These are phyloP conservation scores for Leishmania tarentolae DNA, from an alignment of 208 protist genomes.

Conservation along the genomic window DNA sequence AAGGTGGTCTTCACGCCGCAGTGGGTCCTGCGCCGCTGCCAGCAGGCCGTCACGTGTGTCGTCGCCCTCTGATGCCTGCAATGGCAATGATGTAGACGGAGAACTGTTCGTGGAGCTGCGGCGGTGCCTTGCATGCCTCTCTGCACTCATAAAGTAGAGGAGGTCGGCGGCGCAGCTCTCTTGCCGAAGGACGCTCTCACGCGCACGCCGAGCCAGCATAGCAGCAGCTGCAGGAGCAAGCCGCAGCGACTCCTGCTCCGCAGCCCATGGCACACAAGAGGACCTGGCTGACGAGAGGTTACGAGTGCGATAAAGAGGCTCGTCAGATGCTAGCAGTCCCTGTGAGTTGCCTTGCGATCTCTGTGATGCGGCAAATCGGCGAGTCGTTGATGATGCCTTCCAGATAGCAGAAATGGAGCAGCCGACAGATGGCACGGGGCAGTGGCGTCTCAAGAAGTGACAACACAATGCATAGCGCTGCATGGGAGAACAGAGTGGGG, in stretches of 20 bases:
- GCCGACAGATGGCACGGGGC: neutral
- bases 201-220: conserved; percentile 12
- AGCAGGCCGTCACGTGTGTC: neutral
- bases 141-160: conserved; percentile 29
- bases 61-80: neutral
- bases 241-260: neutral
- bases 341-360: conserved; percentile 5
- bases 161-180: conserved; percentile 24
- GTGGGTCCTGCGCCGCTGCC: neutral
- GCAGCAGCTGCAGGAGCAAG: conserved; percentile 21
- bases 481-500: neutral
- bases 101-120: neutral
- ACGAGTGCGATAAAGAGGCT: neutral
- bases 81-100: neutral
- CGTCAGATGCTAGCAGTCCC: conserved; percentile 5
- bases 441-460: conserved; percentile 4
- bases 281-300: neutral
- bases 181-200: conserved; percentile 25
- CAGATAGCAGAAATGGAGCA: neutral
- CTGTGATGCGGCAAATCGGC: neutral
- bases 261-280: neutral
- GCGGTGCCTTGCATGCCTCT: conserved; percentile 6
- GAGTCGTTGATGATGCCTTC: neutral
- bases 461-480: neutral
- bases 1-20: neutral